Conservation (phyloP, 2,329 filamentous ascomycete genomes). For the Aspergillus sergii region DNA sequence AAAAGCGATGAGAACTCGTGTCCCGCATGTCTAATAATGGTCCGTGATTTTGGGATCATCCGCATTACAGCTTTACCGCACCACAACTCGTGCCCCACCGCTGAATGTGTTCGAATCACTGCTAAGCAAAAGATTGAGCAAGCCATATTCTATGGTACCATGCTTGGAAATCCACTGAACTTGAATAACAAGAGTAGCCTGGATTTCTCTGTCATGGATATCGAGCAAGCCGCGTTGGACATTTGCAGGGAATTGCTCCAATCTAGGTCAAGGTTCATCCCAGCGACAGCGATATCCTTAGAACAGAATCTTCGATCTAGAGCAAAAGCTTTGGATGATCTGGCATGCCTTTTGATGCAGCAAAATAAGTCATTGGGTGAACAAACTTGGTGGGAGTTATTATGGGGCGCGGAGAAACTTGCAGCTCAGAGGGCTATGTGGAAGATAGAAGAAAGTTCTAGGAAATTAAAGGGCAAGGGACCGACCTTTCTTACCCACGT, state of each 20-base stretch:
- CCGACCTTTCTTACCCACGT: slow-evolving; percentile 74
- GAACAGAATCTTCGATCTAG: slow-evolving; percentile 79
- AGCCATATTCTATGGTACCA: slow-evolving; percentile 86
- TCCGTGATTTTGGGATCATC: slow-evolving; percentile 61
- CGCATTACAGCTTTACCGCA: slow-evolving; percentile 51
- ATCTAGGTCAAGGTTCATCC: slow-evolving; percentile 74
- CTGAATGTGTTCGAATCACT: slow-evolving; percentile 59
- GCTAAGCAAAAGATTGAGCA: slow-evolving; percentile 91
- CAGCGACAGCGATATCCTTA: slow-evolving; percentile 71
- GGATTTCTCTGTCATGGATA: slow-evolving; percentile 68
- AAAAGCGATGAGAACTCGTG: slow-evolving; percentile 38
- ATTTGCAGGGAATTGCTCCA: slow-evolving; percentile 81
- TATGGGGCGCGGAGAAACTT: slow-evolving; percentile 92
- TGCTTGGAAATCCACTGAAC: slow-evolving; percentile 82
- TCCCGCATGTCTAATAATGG: slow-evolving; percentile 55
- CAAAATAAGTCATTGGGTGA: slow-evolving; percentile 66
- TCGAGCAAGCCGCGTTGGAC: slow-evolving; percentile 73
- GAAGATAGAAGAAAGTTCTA: slow-evolving; percentile 74
- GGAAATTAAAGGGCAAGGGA: slow-evolving; percentile 61
- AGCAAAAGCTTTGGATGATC: slow-evolving; percentile 70
- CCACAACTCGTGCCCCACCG: slow-evolving; percentile 50
- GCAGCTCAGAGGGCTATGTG: slow-evolving; percentile 78
- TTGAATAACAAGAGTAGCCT: slow-evolving; percentile 71
- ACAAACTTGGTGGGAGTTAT: slow-evolving; percentile 72
- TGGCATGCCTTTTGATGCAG: slow-evolving; percentile 71